phyloP scores from a whole-genome alignment of 805 yeast genomes.

The Yarrowia keelungensis region DNA sequence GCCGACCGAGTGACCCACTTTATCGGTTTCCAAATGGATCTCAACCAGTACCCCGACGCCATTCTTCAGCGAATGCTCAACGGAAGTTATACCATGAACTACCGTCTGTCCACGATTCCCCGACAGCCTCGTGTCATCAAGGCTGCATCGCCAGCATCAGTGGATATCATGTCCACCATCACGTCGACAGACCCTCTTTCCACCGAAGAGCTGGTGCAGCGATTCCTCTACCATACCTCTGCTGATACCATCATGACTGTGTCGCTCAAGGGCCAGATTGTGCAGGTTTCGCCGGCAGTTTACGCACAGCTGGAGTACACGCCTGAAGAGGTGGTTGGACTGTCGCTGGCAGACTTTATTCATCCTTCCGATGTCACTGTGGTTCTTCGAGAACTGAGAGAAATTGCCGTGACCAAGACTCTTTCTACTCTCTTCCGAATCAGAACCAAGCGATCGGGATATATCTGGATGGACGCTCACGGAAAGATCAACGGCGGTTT shows the following conservation, averaged over 20 bases:
- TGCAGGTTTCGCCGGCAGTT: constrained; percentile 12
- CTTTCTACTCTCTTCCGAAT: constrained; percentile 25
- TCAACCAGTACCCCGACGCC: constrained; percentile 39
- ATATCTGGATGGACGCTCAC: constrained; percentile 34
- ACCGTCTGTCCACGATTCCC: constrained; percentile 27
- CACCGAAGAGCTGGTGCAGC: constrained; percentile 36
- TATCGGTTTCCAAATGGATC: constrained; percentile 36
- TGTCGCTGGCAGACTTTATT: constrained; percentile 19
- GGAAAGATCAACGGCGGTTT: constrained; percentile 14
- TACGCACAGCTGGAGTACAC: constrained; percentile 27
- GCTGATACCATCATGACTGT: constrained; percentile 30
- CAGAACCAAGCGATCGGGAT: constrained; percentile 23
- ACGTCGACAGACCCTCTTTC: constrained; percentile 8
- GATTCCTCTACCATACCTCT: constrained; percentile 35
- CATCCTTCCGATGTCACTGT: constrained; percentile 35
- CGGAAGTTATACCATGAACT: constrained; percentile 36
- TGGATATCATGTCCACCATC: constrained; percentile 32
- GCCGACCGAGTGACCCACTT: constrained; percentile 24
- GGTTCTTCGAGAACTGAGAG: constrained; percentile 29
- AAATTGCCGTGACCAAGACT: neutral
- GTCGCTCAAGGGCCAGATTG: constrained; percentile 29
- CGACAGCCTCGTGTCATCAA: constrained; percentile 20
- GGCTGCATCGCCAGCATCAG: neutral
- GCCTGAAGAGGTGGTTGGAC: constrained; percentile 21
- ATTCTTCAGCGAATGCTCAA: constrained; percentile 36